Base-by-base conservation (phyloP, 192 early-diverging fungal species). In the Backusella circina region DNA sequence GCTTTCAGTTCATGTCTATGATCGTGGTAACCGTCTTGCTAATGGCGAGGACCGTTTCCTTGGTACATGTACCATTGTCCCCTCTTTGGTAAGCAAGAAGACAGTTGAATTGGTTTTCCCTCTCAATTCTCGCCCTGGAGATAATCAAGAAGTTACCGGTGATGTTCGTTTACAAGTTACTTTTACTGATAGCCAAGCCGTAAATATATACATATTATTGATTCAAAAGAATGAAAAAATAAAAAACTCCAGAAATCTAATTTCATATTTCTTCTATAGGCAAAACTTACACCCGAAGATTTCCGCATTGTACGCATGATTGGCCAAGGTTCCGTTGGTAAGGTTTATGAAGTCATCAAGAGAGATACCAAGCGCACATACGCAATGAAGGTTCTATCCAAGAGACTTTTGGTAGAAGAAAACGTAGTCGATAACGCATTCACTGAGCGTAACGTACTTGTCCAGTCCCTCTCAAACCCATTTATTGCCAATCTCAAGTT, bases 341-440 rank as follows among this genome's bases (percentile, higher is more conserved):
- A 93, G 69, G 94, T 95, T 13, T 85, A 92, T 33, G 90, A 94
- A 72, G 94, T 93, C 68, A 75, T 87, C 37, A 95, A 95, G 68
- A 91, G 88, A 75, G 92, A 95, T 75, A 93, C 94, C 0, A 88
- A 88, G 66, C 87, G 92, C 66, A 91, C 93, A 16, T 95, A 94
- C 70, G 93, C 93, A 35, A 92, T 95, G 91, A 95, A 95, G 73
- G 88, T 95, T 9, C 86, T 95, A 2, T 83, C 86, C 64, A 95
- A 95, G 78, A 86, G 87, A 79, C 87, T 91, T 44, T 85, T 95
- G 57, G 88, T 95, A 33, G 87, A 89, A 73, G 88, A 90, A 54
- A 89, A 92, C 70, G 91, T 93, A 76, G 82, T 95, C 28, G 86
- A 82, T 57, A 93, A 94, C 74, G 94, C 93, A 8, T 78, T 95